Percentiles rank a stretch among this genome's conserved stretches.
Evolutionary conservation across 768 basidiomycete species (phyloP).

Genomic region (Agaricus subrufescens): DNA sequence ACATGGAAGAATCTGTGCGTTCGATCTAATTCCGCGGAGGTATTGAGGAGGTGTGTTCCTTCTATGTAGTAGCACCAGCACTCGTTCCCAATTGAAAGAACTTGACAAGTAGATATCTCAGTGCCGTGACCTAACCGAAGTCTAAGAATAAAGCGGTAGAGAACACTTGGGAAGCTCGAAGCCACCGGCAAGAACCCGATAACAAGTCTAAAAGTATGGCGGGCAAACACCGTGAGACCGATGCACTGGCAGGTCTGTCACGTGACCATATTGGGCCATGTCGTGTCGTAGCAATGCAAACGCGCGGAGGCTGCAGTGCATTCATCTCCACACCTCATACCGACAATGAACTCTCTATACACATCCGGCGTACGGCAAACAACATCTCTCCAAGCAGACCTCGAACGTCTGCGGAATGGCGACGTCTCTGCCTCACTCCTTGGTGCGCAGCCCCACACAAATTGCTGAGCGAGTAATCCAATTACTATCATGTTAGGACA

Average conservation of each 20-base stretch:
- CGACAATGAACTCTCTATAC: slow-evolving; percentile 88
- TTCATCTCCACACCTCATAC: background rate
- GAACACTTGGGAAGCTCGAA: too few relatives aligned
- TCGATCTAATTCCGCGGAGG: too few relatives aligned
- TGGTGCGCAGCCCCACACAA: slow-evolving; percentile 48
- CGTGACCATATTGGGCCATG: slow-evolving; percentile 12
- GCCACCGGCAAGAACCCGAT: too few relatives aligned
- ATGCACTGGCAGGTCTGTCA: background rate
- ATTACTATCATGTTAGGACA: slow-evolving; percentile 61
- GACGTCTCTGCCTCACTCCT: slow-evolving; percentile 77
- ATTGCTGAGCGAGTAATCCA: slow-evolving; percentile 15
- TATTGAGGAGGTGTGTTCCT: background rate
- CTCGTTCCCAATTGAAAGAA: background rate
- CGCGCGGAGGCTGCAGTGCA: slow-evolving; percentile 8
- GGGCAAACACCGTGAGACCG: too few relatives aligned
- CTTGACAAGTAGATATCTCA: too few relatives aligned
- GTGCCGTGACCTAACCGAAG: too few relatives aligned
- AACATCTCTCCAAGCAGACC: slow-evolving; percentile 80
- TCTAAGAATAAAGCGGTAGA: too few relatives aligned
- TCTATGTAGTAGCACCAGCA: background rate
- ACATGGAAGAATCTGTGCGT: background rate
- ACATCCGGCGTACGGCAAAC: slow-evolving; percentile 91
- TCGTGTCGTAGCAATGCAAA: slow-evolving; percentile 9
- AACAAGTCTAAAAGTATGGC: background rate
- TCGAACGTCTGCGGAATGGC: slow-evolving; percentile 77